These are phyloP conservation scores for Mycena belliarum DNA, from an alignment of 768 basidiomycete species.

Conservation along the genomic window DNA sequence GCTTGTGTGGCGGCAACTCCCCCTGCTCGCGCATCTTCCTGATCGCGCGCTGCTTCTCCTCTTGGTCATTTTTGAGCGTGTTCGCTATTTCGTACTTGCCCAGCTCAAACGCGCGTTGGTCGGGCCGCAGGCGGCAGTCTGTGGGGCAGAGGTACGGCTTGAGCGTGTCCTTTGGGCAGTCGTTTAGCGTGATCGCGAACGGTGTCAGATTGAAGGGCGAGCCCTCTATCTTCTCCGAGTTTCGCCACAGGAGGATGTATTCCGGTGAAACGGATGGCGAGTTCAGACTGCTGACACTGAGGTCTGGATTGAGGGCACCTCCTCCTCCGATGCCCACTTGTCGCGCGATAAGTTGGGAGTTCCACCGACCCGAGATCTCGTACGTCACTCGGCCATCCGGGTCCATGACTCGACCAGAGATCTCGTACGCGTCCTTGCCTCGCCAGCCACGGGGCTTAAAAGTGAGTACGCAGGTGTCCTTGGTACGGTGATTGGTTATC, in stretches of 20 bases:
- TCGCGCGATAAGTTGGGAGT: constrained; percentile 88
- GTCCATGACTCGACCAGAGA: constrained; percentile 82
- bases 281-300: constrained; percentile 48
- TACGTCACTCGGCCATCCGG: constrained; percentile 64
- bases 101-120: constrained; percentile 92
- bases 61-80: constrained; percentile 74
- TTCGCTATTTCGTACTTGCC: constrained; percentile 86
- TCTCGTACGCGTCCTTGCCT: constrained; percentile 89
- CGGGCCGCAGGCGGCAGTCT: constrained; percentile 89
- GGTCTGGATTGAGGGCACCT: constrained; percentile 73
- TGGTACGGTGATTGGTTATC: constrained; percentile 89
- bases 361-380: constrained; percentile 95
- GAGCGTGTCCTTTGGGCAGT: constrained; percentile 73
- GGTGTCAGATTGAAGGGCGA: constrained; percentile 96
- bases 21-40: constrained; percentile 78
- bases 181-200: constrained; percentile 90
- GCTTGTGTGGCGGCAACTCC: constrained; percentile 63
- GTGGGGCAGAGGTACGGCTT: constrained; percentile 80
- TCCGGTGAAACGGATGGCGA: constrained; percentile 55
- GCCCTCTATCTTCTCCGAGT: constrained; percentile 74
- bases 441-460: constrained; percentile 98
- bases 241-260: constrained; percentile 89
- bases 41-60: constrained; percentile 79
- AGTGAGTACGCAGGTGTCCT: constrained; percentile 83
- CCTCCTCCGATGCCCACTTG: constrained; percentile 58